Evolutionary conservation across 805 yeast genomes (phyloP).

Genomic region (Starmerella apicola): DNA sequence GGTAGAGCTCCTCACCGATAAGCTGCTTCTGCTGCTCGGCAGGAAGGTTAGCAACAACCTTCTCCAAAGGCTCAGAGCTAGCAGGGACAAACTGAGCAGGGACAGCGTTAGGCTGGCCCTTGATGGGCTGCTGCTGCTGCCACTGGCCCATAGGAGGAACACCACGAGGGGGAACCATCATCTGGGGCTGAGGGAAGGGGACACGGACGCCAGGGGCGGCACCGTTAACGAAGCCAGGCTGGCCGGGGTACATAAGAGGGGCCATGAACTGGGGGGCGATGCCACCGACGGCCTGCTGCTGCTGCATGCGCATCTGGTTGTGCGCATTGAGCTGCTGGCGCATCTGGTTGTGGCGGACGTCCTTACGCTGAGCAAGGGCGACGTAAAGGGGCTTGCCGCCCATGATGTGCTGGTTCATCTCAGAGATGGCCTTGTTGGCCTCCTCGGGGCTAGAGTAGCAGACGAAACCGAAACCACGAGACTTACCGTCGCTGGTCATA

Average conservation of each 20-base stretch:
- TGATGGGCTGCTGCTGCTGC: conserved; percentile 22
- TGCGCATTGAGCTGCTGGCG: conserved; percentile 97
- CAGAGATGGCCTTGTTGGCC: conserved; percentile 96
- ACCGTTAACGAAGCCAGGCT: conserved; percentile 75
- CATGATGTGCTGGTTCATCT: conserved; percentile 95
- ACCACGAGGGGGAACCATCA: conserved; percentile 28
- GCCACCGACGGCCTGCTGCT: conserved; percentile 65
- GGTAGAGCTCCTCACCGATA: conserved; percentile 94
- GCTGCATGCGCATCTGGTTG: conserved; percentile 97
- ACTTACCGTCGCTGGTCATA: conserved; percentile 93
- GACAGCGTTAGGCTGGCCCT: conserved; percentile 28
- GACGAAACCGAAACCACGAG: conserved; percentile 97
- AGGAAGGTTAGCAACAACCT: conserved; percentile 47
- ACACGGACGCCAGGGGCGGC: conserved; percentile 48
- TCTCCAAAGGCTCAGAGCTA: conserved; percentile 37
- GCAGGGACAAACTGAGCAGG: conserved; percentile 14
- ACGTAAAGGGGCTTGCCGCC: conserved; percentile 94
- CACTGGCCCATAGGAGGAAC: conserved; percentile 31
- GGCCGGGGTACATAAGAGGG: conserved; percentile 35
- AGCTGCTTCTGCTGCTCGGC: conserved; percentile 93
- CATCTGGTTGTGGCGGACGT: conserved; percentile 90
- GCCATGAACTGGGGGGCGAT: conserved; percentile 73
- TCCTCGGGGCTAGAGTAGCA: conserved; percentile 97
- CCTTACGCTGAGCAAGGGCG: conserved; percentile 97
- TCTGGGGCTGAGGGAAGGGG: conserved; percentile 29